Conservation (phyloP, 495 filamentous ascomycete species). For the Aspergillus ellipticus region DNA sequence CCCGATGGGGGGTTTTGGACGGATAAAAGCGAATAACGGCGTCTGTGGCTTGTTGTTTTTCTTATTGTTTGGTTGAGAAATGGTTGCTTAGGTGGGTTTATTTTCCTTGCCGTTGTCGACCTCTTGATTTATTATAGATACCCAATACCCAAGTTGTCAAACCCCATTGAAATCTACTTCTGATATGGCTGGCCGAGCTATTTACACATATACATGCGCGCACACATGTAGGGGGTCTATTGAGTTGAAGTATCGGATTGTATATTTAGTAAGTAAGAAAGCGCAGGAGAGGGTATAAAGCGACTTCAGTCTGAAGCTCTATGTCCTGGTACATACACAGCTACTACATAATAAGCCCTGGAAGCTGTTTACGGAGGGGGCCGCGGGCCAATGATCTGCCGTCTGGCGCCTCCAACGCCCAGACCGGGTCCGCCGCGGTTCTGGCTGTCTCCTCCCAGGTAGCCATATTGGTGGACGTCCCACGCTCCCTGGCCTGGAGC, state of each 20-base stretch:
- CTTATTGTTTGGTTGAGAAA: background rate
- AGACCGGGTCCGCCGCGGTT: constrained; percentile 68
- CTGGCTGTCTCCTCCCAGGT: constrained; percentile 78
- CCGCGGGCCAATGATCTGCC: constrained; percentile 78
- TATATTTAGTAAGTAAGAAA: too few species aligned
- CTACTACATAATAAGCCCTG: too few species aligned
- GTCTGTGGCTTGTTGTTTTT: background rate
- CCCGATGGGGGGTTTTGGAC: too few species aligned
- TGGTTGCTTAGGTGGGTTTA: too few species aligned
- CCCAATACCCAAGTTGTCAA: constrained; percentile 2
- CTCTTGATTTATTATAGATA: constrained; percentile 3
- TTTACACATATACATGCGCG: too few species aligned
- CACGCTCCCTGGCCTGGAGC: constrained; percentile 61
- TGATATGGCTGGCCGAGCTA: background rate
- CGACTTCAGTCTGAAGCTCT: background rate
- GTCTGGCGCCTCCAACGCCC: constrained; percentile 61
- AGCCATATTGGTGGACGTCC: constrained; percentile 90
- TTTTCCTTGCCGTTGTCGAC: background rate
- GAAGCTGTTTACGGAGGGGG: constrained; percentile 59
- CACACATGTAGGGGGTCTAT: background rate
- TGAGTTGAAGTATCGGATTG: background rate
- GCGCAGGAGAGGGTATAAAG: background rate
- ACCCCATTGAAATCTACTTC: too few species aligned
- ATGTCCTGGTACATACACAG: background rate
- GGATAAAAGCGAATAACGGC: background rate